These are phyloP conservation scores for Agaricus subrufescens DNA, from an alignment of 768 basidiomycete genomes.

Conservation along the genomic window DNA sequence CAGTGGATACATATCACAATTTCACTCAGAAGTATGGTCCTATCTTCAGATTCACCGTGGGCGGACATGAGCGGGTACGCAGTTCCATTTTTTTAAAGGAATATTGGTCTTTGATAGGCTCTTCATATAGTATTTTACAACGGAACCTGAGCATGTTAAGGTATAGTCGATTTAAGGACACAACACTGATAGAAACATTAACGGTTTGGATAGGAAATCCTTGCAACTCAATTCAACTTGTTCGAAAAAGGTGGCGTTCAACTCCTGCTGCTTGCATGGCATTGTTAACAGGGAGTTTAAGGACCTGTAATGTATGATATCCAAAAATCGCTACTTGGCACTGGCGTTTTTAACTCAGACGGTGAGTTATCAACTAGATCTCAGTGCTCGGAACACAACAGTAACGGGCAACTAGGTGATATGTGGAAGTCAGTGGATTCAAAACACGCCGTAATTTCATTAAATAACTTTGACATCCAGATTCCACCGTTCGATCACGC, in stretches of 20 bases:
- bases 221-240: constrained; percentile 41
- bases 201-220: constrained; percentile 21
- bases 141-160: constrained; percentile 28
- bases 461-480: constrained; percentile 19
- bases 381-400: neutral
- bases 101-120: neutral
- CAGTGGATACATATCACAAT: neutral
- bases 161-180: constrained; percentile 6
- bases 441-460: neutral
- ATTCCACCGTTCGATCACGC: constrained; percentile 39
- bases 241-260: constrained; percentile 34
- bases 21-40: constrained; percentile 18
- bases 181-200: neutral
- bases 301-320: constrained; percentile 23
- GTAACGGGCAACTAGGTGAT: constrained; percentile 33
- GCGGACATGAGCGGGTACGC: constrained; percentile 24
- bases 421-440: constrained; percentile 55
- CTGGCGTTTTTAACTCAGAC: constrained; percentile 58
- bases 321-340: constrained; percentile 38
- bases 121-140: constrained; percentile 24
- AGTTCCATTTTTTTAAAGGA: neutral
- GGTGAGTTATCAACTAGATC: constrained; percentile 24
- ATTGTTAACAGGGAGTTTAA: constrained; percentile 6
- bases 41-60: constrained; percentile 15
- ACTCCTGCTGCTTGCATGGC: neutral